These are phyloP conservation scores for Trametes coccinea DNA, from an alignment of 768 basidiomycete species.

Conservation along the genomic window DNA sequence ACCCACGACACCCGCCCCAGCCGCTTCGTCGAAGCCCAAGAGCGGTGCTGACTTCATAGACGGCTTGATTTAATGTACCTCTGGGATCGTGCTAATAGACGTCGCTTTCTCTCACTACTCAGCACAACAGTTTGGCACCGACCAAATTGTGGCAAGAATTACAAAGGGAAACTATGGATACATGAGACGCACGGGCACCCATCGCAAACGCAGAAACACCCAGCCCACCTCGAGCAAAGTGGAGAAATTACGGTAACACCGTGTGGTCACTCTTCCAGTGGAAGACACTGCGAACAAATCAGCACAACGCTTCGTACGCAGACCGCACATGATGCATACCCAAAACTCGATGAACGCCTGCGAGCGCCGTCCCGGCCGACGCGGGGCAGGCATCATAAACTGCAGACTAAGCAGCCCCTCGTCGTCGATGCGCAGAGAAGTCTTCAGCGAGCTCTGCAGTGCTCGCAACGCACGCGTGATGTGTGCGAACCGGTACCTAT, in stretches of 20 bases:
- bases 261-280: constrained; percentile 24
- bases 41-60: constrained; percentile 23
- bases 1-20: constrained; percentile 14
- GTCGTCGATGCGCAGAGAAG: constrained; percentile 83
- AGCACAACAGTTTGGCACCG: constrained; percentile 29
- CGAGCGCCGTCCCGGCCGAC: constrained; percentile 34
- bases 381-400: constrained; percentile 73
- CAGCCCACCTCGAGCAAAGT: too few species aligned
- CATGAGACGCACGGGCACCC: background rate
- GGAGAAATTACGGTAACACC: background rate
- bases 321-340: constrained; percentile 48
- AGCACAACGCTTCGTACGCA: background rate
- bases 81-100: constrained; percentile 10
- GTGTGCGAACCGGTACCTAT: constrained; percentile 82
- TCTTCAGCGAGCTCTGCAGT: constrained; percentile 81
- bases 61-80: constrained; percentile 23
- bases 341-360: constrained; percentile 87
- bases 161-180: constrained; percentile 13
- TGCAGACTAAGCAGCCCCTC: constrained; percentile 86
- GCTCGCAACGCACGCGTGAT: constrained; percentile 73
- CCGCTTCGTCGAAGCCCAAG: constrained; percentile 22
- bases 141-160: constrained; percentile 25
- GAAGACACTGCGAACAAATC: constrained; percentile 25
- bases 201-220: too few species aligned
- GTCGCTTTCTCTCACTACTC: background rate